Evolutionary conservation across 2,329 filamentous ascomycete genomes (phyloP), one percentile per base, ranked within the genome.

Genomic region (Falciphora oryzae): DNA sequence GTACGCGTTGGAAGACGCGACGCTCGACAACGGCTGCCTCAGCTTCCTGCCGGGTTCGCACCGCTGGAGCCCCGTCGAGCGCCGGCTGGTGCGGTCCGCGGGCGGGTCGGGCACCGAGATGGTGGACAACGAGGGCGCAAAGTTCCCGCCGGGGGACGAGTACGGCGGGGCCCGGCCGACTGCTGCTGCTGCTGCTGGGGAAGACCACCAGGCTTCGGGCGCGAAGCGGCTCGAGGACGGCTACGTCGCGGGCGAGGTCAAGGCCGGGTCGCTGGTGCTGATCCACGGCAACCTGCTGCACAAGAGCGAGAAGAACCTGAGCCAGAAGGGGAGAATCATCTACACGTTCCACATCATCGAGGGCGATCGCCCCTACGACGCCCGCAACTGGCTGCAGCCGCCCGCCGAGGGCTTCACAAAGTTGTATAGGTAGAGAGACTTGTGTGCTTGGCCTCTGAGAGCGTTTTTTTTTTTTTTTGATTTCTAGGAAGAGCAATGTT

Each of bases 261-360:
- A 93, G 79, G 93, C 93, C 0, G 95, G 95, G 0, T 91, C 90
- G 60, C 76, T 99, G 75, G 93, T 98, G 61, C 78, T 99, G 67
- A 98, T 99, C 69, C 94, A 99, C 79, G 95, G 95, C 1, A 98
- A 98, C 76, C 78, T 97, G 70, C 75, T 98, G 79, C 95, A 99
- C 78, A 96, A 96, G 85, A 97, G 93, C 74, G 93, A 97, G 84
- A 91, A 85, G 82, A 99, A 99, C 75, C 83, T 85, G 65, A 96
- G 93, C 74, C 78, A 83, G 68, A 94, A 92, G 81, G 93, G 93
- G 28, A 83, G 94, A 69, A 96, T 95, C 74, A 97, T 97, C 64
- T 99, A 98, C 77, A 98, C 95, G 0, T 99, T 98, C 75, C 95
- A 99, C 79, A 86, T 96, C 65, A 98, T 98, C 72, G 95, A 98